Evolutionary conservation across 2,329 filamentous ascomycete genomes (phyloP).

Genomic region (Aspergillus ibericus): DNA sequence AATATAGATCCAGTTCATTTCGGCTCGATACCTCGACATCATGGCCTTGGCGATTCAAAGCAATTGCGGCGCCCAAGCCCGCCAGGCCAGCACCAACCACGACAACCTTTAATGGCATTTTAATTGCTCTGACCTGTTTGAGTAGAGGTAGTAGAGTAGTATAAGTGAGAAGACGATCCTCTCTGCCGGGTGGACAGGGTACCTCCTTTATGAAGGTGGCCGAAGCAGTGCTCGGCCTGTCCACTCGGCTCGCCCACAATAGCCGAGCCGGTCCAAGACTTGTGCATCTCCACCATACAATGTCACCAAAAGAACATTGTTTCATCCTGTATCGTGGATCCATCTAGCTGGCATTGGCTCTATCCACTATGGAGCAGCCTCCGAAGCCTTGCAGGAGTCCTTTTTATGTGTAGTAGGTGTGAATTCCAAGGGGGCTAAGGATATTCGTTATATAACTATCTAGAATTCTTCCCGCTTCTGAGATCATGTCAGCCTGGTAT

Average conservation of each 20-base stretch:
- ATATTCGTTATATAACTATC: too few relatives aligned
- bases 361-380: too few relatives aligned
- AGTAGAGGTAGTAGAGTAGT: not conserved
- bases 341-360: too few relatives aligned
- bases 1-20: not conserved
- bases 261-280: not conserved
- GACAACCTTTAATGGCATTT: conserved; percentile 10
- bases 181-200: not conserved
- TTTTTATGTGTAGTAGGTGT: too few relatives aligned
- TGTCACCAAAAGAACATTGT: not conserved
- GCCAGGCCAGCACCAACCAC: conserved; percentile 13
- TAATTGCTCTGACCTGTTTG: not conserved
- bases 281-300: not conserved
- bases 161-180: too few relatives aligned
- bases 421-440: too few relatives aligned
- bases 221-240: not conserved
- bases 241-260: not conserved
- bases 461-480: too few relatives aligned
- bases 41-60: conserved; percentile 15
- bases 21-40: conserved; percentile 23
- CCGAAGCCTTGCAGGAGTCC: too few relatives aligned
- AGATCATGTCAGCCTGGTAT: too few relatives aligned
- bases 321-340: too few relatives aligned
- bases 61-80: conserved; percentile 12
- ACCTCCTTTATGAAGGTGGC: not conserved